These are phyloP conservation scores for Chrysosporium keratinophilum DNA, from an alignment of 2,329 filamentous ascomycete genomes.

Conservation along the genomic window DNA sequence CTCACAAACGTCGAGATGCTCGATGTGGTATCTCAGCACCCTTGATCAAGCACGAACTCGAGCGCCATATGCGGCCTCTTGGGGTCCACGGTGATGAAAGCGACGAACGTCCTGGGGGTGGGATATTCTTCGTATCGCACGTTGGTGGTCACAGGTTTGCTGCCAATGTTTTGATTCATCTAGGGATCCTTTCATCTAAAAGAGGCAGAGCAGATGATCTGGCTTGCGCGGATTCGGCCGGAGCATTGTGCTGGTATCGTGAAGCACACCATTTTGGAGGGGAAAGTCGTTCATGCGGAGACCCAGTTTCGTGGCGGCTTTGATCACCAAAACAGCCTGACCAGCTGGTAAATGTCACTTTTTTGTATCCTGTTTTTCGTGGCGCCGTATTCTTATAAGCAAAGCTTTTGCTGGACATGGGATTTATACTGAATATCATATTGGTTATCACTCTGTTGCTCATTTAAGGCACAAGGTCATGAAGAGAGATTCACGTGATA, in stretches of 20 bases:
- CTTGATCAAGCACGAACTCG: conserved; percentile 74
- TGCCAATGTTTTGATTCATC: conserved; percentile 92
- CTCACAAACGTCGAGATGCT: conserved; percentile 80
- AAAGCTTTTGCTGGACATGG: no score
- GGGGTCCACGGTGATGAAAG: conserved; percentile 78
- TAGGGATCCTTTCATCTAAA: no score
- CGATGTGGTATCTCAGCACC: conserved; percentile 91
- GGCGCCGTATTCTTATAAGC: background rate
- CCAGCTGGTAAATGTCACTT: conserved; percentile 62
- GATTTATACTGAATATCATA: no score
- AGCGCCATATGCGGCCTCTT: conserved; percentile 74
- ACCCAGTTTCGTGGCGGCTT: conserved; percentile 80
- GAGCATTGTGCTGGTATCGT: conserved; percentile 91
- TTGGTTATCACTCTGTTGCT: no score
- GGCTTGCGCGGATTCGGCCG: conserved; percentile 73
- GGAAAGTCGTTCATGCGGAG: conserved; percentile 85
- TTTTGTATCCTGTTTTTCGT: background rate
- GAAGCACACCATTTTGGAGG: conserved; percentile 76
- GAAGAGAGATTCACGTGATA: no score
- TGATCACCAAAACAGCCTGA: conserved; percentile 64
- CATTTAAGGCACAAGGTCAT: no score
- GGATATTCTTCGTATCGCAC: conserved; percentile 91
- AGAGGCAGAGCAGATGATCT: conserved; percentile 74
- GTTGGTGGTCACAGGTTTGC: conserved; percentile 95
- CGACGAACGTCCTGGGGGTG: conserved; percentile 72